Evolutionary conservation across 1,284 basidiomycete species (phyloP).

Genomic region (Rhizoctonia solani): DNA sequence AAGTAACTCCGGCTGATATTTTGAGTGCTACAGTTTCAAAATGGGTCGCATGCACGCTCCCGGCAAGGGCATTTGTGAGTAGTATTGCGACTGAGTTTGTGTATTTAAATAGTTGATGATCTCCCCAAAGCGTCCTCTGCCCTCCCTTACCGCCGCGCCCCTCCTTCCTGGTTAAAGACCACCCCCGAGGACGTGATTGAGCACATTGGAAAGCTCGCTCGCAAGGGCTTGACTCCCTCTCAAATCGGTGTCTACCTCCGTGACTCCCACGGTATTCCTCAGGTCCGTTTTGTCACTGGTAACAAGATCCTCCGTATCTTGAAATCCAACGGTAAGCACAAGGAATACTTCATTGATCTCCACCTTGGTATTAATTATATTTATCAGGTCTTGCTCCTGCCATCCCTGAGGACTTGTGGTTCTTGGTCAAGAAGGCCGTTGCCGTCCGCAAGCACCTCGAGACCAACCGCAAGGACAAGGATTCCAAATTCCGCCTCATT

Average conservation of each 20-base stretch:
- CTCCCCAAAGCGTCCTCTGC: constrained; percentile 79
- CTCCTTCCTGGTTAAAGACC: constrained; percentile 96
- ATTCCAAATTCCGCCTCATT: constrained; percentile 96
- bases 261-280: constrained; percentile 97
- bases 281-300: constrained; percentile 96
- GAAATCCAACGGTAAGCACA: constrained; percentile 83
- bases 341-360: not conserved
- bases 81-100: constrained; percentile 1
- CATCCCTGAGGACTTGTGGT: constrained; percentile 99
- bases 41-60: constrained; percentile 98
- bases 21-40: constrained; percentile 47
- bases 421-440: constrained; percentile 99
- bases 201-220: constrained; percentile 96
- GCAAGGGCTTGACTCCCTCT: constrained; percentile 96
- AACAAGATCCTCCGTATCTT: constrained; percentile 99
- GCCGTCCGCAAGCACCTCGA: constrained; percentile 98
- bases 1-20: constrained; percentile 25
- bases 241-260: constrained; percentile 98
- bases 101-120: not conserved
- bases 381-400: constrained; percentile 86
- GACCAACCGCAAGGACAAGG: constrained; percentile 98
- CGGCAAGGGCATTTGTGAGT: constrained; percentile 95
- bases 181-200: constrained; percentile 94
- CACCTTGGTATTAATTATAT: not conserved
- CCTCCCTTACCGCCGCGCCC: constrained; percentile 94